Conservation (phyloP, 306 rosid genomes). For the Carpinus viminea region DNA sequence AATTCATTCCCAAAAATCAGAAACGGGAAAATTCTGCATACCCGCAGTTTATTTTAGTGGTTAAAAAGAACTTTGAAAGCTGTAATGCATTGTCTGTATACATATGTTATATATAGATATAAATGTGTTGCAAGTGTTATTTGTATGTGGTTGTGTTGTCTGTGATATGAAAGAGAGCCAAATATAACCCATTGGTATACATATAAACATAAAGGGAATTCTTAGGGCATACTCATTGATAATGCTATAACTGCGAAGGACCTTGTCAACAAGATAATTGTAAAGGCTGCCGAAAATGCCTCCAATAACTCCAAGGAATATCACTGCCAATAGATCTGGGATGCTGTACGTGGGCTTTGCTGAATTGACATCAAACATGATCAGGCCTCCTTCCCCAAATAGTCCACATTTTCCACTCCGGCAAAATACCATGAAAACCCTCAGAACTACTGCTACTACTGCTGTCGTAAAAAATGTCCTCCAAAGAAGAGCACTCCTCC, state of each 20-base stretch:
- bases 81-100: background rate
- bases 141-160: background rate
- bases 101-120: background rate
- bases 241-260: slow-evolving; percentile 68
- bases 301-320: slow-evolving; percentile 65
- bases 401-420: slow-evolving; percentile 63
- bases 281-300: slow-evolving; percentile 78
- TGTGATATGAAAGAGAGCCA: background rate
- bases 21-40: background rate
- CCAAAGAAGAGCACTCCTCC: slow-evolving; percentile 95
- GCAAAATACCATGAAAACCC: slow-evolving; percentile 56
- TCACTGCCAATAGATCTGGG: slow-evolving; percentile 59
- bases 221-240: slow-evolving; percentile 58
- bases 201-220: background rate
- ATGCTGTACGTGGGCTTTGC: slow-evolving; percentile 41
- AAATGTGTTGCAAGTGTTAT: background rate
- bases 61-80: background rate
- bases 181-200: background rate
- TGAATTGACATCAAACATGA: slow-evolving; percentile 67
- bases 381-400: slow-evolving; percentile 83
- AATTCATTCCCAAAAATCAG: slow-evolving; percentile 34
- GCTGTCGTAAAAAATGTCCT: slow-evolving; percentile 79
- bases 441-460: slow-evolving; percentile 73
- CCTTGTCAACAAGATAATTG: slow-evolving; percentile 74
- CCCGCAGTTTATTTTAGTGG: background rate